phyloP scores from a whole-genome alignment of 192 early-diverging fungal species.

The Rhizophagus prolifer region DNA sequence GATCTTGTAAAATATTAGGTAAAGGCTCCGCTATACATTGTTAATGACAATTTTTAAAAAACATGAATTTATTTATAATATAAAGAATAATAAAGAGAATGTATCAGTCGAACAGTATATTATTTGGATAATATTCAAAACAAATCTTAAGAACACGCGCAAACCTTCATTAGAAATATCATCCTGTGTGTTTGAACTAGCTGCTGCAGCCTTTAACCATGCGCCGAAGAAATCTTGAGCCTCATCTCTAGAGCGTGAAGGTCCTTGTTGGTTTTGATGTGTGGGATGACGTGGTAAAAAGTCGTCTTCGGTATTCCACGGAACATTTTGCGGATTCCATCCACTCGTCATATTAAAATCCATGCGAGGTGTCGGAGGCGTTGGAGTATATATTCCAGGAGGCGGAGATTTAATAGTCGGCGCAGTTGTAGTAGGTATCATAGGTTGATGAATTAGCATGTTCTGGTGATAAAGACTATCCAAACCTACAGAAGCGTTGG shows the following conservation, averaged over 20 bases:
- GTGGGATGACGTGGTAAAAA: slow-evolving; percentile 19
- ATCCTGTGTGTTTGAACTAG: slow-evolving; percentile 27
- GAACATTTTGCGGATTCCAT: slow-evolving; percentile 25
- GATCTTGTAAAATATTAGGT: slow-evolving; percentile 53
- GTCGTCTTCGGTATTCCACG: slow-evolving; percentile 30
- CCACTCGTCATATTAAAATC: slow-evolving; percentile 7
- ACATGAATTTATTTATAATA: too few species aligned
- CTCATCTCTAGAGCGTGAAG: slow-evolving; percentile 34
- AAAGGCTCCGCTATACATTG: not conserved
- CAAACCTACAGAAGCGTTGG: slow-evolving; percentile 2
- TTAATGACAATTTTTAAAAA: not conserved
- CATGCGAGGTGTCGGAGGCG: slow-evolving; percentile 15
- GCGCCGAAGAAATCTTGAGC: slow-evolving; percentile 61
- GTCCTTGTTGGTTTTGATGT: slow-evolving; percentile 31
- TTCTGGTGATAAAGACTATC: slow-evolving; percentile 31
- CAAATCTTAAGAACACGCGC: not conserved
- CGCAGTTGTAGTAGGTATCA: slow-evolving; percentile 1
- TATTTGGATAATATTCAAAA: slow-evolving; percentile 8
- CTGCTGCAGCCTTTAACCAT: slow-evolving; percentile 57
- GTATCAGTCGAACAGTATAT: not conserved
- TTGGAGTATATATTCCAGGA: slow-evolving; percentile 41
- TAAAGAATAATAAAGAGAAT: not conserved
- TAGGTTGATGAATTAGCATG: slow-evolving; percentile 24
- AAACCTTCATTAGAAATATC: slow-evolving; percentile 20
- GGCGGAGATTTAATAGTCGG: slow-evolving; percentile 45